A percentile compares a stretch with the other conserved stretches of the same genome.
These are phyloP conservation scores for Penicillium coprophilum DNA, from an alignment of 495 filamentous ascomycete genomes.

Conservation along the genomic window DNA sequence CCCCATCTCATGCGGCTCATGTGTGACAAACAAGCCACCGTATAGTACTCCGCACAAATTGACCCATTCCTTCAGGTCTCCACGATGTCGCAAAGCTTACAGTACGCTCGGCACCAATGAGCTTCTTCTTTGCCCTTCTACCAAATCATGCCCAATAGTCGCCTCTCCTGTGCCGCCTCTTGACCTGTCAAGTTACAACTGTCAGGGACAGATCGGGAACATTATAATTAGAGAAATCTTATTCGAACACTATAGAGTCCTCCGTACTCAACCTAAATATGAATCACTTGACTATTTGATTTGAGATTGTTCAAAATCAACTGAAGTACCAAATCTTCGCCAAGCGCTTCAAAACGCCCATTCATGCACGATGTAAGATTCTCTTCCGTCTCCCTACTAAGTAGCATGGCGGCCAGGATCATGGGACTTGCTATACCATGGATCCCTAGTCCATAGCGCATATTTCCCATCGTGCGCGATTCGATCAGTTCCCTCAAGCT, in stretches of 20 bases:
- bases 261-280: not conserved
- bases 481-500: conserved; percentile 21
- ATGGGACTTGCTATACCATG: not conserved
- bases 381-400: not conserved
- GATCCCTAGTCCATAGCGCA: not conserved
- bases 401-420: not conserved
- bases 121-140: conserved; percentile 5
- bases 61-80: no score
- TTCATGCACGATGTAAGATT: conserved; percentile 28
- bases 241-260: not conserved
- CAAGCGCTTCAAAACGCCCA: conserved; percentile 20
- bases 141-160: conserved; percentile 28
- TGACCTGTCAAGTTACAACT: conserved; percentile 31
- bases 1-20: conserved; percentile 17
- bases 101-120: conserved; percentile 14
- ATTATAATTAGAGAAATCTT: conserved; percentile 3
- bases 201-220: conserved; percentile 16
- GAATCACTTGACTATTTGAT: not conserved
- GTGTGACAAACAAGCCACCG: conserved; percentile 14
- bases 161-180: conserved; percentile 15
- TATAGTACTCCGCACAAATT: not conserved
- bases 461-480: not conserved
- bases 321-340: not conserved
- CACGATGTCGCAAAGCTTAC: conserved; percentile 6
- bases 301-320: not conserved